phyloP scores from a whole-genome alignment of 1,284 basidiomycete genomes.

The Sparassis latifolia region DNA sequence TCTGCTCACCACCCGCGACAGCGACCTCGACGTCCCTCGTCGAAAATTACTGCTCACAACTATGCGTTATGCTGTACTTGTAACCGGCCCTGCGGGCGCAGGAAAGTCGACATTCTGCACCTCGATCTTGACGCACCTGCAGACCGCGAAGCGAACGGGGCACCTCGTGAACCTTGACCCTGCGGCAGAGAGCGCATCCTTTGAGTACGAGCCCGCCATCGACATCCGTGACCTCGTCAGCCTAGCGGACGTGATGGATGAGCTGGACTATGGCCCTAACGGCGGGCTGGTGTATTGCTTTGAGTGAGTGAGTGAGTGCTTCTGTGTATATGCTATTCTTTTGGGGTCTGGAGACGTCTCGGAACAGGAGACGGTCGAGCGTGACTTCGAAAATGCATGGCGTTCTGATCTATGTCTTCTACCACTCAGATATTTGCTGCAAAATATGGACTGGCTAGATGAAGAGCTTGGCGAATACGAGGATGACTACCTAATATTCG shows the following conservation, averaged over 20 bases:
- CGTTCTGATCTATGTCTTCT: neutral
- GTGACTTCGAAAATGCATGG: neutral
- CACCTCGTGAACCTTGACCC: constrained; percentile 98
- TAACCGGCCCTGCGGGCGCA: constrained; percentile 91
- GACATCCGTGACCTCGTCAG: constrained; percentile 95
- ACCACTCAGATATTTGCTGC: constrained; percentile 75
- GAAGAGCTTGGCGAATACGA: constrained; percentile 94
- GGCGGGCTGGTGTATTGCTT: constrained; percentile 98
- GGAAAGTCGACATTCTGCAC: constrained; percentile 96
- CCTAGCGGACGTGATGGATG: constrained; percentile 94
- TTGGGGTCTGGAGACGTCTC: neutral
- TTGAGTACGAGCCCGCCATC: constrained; percentile 90
- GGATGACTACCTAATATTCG: constrained; percentile 96
- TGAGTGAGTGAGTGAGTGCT: constrained; percentile 76
- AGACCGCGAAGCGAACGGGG: constrained; percentile 74
- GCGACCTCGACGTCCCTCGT: neutral
- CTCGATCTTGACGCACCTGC: constrained; percentile 88
- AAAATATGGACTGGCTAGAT: constrained; percentile 99
- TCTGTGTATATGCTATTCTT: neutral
- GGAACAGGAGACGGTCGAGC: neutral
- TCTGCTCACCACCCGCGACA: constrained; percentile 1
- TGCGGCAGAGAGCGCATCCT: constrained; percentile 80
- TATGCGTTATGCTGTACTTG: constrained; percentile 89
- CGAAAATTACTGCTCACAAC: neutral
- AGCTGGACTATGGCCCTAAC: constrained; percentile 94